Evolutionary conservation across 192 early-diverging fungal genomes (phyloP), one percentile per base, ranked within the genome.

Genomic region (Coemansia sp.): DNA sequence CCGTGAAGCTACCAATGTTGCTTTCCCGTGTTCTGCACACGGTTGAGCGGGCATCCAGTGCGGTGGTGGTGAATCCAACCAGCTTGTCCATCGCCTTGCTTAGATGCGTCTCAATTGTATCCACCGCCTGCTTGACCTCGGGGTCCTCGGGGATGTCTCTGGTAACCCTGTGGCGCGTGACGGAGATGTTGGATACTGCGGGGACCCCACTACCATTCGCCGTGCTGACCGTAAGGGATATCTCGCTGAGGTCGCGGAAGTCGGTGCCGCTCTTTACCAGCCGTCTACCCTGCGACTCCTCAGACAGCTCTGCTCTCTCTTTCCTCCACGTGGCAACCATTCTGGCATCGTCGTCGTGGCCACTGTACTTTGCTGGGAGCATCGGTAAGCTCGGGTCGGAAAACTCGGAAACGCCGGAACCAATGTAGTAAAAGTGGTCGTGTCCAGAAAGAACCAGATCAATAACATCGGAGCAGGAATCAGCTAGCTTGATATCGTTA

Each of bases 361-460:
- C 66, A 47, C 67, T 62, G 22, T 65, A 61, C 5, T 45, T 36
- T 6, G 26, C 39, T 41, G 64, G 70, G 13, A 63, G 46, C 32
- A 41, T 32, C 46, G 10, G 54, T 15, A 52, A 48, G 22, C 51
- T 41, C 3, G 80, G 71, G 19, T 77, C 80, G 0, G 32, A 32
- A 41, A 66, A 73, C 47, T 69, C 71, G n/a, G 73, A 65, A 16
- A 82, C 56, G 9, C 80, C 80, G 1, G 85, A 85, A 0, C 87
- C 87, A 7, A 89, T 48, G 47, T 86, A 88, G 68, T 89, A 90
- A 61, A 88, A 87, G 61, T 90, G 89, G 67, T 90, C 89, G 74
- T 90, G 89, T 6, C 89, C 90, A 41, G 88, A 88, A 16, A 92
- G 81, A n/a, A 90, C 69, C 41, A 92, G 61, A 74, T 92, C 90